These are phyloP conservation scores for Aspergillus calidoustus DNA, from an alignment of 2,329 filamentous ascomycete species.

Conservation along the genomic window DNA sequence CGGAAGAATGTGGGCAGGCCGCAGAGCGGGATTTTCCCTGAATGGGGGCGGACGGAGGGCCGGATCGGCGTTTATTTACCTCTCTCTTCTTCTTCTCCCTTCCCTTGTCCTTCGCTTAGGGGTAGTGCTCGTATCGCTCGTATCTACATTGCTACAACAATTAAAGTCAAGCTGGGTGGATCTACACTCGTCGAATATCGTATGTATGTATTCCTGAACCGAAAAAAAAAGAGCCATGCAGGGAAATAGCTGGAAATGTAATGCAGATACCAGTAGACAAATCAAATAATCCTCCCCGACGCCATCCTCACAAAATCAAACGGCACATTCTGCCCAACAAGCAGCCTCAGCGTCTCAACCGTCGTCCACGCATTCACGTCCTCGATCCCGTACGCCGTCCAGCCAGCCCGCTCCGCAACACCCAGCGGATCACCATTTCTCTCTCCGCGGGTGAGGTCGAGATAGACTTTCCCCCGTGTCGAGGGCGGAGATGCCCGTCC, in stretches of 20 bases:
- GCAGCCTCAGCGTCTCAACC: slow-evolving; percentile 75
- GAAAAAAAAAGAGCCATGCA: background rate
- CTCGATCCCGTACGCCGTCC: slow-evolving; percentile 76
- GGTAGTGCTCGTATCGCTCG: too few relatives aligned
- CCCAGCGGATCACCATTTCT: slow-evolving; percentile 70
- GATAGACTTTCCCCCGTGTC: slow-evolving; percentile 69
- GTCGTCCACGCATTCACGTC: slow-evolving; percentile 85
- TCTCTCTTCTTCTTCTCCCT: too few relatives aligned
- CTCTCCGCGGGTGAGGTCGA: slow-evolving; percentile 74
- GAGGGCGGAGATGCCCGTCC: slow-evolving; percentile 42
- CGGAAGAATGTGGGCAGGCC: background rate
- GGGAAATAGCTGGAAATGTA: background rate
- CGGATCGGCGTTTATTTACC: slow-evolving; percentile 7
- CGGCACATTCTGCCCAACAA: slow-evolving; percentile 85
- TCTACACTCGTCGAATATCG: background rate
- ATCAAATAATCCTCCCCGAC: slow-evolving; percentile 51
- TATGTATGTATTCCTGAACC: background rate
- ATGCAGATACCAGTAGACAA: slow-evolving; percentile 40
- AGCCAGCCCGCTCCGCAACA: slow-evolving; percentile 74
- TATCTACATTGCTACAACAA: background rate
- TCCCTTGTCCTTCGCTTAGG: too few relatives aligned
- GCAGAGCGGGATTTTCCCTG: slow-evolving; percentile 25
- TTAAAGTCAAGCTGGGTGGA: background rate
- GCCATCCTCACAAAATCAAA: slow-evolving; percentile 85
- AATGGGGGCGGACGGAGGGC: slow-evolving; percentile 23